Evolutionary conservation across 192 early-diverging fungal genomes (phyloP).

Genomic region (Entophlyctis luteolus): DNA sequence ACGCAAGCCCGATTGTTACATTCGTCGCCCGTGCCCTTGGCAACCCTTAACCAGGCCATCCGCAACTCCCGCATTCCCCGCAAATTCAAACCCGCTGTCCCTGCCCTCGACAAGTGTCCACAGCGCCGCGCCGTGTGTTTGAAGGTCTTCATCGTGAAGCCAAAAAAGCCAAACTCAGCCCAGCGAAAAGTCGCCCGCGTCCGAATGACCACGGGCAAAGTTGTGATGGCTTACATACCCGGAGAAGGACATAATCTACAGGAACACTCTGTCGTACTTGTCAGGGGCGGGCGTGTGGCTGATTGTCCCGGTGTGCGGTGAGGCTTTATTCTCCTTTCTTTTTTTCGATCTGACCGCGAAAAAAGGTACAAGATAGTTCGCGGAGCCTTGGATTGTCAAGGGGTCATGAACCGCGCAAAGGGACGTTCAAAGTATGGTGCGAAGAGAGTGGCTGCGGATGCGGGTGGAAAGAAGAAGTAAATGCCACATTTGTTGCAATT

Average conservation of each 20-base stretch:
- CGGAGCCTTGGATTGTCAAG: conserved; percentile 90
- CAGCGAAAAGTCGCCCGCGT: conserved; percentile 90
- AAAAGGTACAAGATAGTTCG: conserved; percentile 90
- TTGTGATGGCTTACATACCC: conserved; percentile 92
- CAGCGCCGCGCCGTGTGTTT: conserved; percentile 92
- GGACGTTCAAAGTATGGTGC: conserved; percentile 91
- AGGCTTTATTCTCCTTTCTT: not conserved
- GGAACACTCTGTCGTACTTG: conserved; percentile 94
- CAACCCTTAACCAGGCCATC: conserved; percentile 92
- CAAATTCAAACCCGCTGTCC: conserved; percentile 64
- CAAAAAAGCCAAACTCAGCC: conserved; percentile 98
- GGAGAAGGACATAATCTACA: conserved; percentile 98
- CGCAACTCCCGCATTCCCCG: conserved; percentile 72
- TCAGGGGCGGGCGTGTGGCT: conserved; percentile 89
- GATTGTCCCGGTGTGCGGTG: conserved; percentile 90
- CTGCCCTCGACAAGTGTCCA: conserved; percentile 79
- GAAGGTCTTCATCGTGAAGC: conserved; percentile 93
- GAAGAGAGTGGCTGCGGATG: conserved; percentile 37
- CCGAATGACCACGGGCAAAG: conserved; percentile 86
- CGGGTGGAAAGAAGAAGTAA: not conserved
- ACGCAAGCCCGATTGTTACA: too few species aligned
- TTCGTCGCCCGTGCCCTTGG: conserved; percentile 16
- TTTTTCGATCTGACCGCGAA: not conserved
- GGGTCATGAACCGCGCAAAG: conserved; percentile 78
- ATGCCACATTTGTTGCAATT: too few species aligned